Evolutionary conservation across 371 early-diverging fungal species (phyloP).

Genomic region (Choanephora cucurbitarum): DNA sequence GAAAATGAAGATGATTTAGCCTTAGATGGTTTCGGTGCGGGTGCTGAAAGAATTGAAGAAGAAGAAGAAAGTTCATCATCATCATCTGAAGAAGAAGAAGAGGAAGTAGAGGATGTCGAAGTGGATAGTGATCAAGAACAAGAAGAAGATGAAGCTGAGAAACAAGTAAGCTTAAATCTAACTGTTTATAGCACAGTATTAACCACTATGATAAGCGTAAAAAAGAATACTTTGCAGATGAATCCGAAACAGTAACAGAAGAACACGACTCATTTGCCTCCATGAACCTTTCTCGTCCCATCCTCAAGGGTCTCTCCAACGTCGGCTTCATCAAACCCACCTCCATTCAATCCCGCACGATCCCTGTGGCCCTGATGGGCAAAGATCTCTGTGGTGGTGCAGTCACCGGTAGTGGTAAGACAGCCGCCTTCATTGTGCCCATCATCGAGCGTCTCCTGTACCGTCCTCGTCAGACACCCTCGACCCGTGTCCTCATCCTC

Average conservation of each 20-base stretch:
- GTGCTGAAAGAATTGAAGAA: slow-evolving; percentile 49
- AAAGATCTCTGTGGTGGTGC: slow-evolving; percentile 99
- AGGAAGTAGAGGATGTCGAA: slow-evolving; percentile 37
- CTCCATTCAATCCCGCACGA: slow-evolving; percentile 94
- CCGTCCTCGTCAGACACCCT: slow-evolving; percentile 77
- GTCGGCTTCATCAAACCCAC: slow-evolving; percentile 96
- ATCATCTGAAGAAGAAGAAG: slow-evolving; percentile 33
- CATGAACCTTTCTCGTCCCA: slow-evolving; percentile 94
- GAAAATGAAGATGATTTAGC: slow-evolving; percentile 52
- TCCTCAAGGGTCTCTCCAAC: slow-evolving; percentile 88
- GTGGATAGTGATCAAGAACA: slow-evolving; percentile 34
- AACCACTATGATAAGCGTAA: no score
- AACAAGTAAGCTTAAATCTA: slow-evolving; percentile 26
- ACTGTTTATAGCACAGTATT: no score
- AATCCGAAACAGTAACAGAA: slow-evolving; percentile 50
- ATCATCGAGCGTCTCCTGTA: slow-evolving; percentile 94
- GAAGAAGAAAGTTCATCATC: no score
- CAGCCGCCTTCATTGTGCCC: slow-evolving; percentile 97
- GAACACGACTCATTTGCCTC: slow-evolving; percentile 76
- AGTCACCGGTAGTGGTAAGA: slow-evolving; percentile 99
- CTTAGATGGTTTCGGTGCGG: slow-evolving; percentile 63
- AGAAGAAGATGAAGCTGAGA: slow-evolving; percentile 45
- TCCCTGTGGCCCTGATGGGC: slow-evolving; percentile 96
- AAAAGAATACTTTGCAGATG: slow-evolving; percentile 75
- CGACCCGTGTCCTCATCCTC: slow-evolving; percentile 93